phyloP scores from a whole-genome alignment of 2,329 filamentous ascomycete species.

The Nothophaeocryptopus gaeumannii region DNA sequence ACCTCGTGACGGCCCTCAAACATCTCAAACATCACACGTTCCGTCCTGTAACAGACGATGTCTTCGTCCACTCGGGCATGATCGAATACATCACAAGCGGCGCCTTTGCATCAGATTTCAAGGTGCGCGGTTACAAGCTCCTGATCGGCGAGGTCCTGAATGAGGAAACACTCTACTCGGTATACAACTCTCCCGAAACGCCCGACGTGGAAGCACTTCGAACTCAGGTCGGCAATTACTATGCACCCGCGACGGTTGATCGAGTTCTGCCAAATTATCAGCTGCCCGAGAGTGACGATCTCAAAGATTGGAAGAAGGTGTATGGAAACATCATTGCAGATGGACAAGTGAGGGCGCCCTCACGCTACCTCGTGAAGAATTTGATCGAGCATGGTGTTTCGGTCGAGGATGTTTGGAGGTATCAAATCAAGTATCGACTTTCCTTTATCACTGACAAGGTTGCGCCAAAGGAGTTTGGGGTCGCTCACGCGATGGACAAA shows the following conservation, averaged over 20 bases:
- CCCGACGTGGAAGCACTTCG: not conserved
- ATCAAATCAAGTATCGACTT: constrained; percentile 4
- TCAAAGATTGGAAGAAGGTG: not conserved
- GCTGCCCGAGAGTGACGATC: not conserved
- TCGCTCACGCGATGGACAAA: constrained; percentile 11
- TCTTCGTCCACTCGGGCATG: constrained; percentile 8
- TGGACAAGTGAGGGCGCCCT: constrained; percentile 7
- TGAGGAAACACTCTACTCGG: constrained; percentile 8
- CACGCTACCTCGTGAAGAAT: constrained; percentile 2
- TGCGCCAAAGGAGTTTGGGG: constrained; percentile 4
- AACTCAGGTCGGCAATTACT: constrained; percentile 6
- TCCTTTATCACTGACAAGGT: constrained; percentile 6
- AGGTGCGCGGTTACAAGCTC: not conserved
- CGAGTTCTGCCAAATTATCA: constrained; percentile 2
- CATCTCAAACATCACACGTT: constrained; percentile 4
- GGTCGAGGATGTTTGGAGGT: constrained; percentile 4
- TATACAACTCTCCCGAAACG: constrained; percentile 1
- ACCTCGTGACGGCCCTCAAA: constrained; percentile 5
- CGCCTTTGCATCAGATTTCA: constrained; percentile 1
- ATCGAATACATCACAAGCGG: constrained; percentile 5
- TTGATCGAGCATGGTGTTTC: constrained; percentile 1
- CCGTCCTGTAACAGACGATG: constrained; percentile 7
- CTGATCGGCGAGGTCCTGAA: constrained; percentile 9
- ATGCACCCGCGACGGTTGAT: constrained; percentile 4
- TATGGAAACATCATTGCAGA: constrained; percentile 6